A percentile compares a stretch with the other conserved stretches of the same genome.
These are phyloP conservation scores for Physaria fendleri DNA, from an alignment of 345 rosid species.

Conservation along the genomic window DNA sequence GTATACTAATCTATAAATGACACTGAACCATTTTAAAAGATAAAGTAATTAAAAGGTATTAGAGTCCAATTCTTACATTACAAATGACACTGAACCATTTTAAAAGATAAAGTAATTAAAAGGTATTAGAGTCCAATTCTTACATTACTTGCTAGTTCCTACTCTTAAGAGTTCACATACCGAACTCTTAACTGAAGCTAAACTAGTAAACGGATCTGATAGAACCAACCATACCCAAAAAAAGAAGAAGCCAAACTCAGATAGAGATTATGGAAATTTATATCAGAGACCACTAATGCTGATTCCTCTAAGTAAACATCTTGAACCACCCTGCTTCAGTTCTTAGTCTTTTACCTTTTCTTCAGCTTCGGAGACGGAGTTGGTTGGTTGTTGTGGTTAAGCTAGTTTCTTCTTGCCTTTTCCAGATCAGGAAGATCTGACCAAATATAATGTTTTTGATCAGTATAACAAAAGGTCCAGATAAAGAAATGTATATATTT, in stretches of 20 bases:
- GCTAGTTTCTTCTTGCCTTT: slow-evolving; percentile 56
- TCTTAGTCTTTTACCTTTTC: not conserved
- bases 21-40: not conserved
- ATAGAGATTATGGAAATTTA: not conserved
- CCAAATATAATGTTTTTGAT: not conserved
- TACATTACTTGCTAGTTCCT: not conserved
- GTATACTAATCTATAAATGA: not conserved
- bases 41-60: not conserved
- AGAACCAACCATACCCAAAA: not conserved
- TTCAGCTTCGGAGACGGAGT: slow-evolving; percentile 10
- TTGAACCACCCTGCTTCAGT: slow-evolving; percentile 9
- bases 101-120: not conserved
- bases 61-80: not conserved
- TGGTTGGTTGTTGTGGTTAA: slow-evolving; percentile 12
- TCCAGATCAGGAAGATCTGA: slow-evolving; percentile 98
- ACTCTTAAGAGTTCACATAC: slow-evolving; percentile 7
- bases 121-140: not conserved
- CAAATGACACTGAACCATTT: not conserved
- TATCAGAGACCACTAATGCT: not conserved
- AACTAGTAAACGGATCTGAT: not conserved
- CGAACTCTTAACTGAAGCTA: not conserved
- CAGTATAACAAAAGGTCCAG: not conserved
- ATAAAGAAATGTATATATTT: not conserved
- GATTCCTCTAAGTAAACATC: slow-evolving; percentile 9
- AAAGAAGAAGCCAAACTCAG: not conserved